phyloP scores from a whole-genome alignment of 2,329 filamentous ascomycete genomes.

The Ploettnerulaceae sp. region DNA sequence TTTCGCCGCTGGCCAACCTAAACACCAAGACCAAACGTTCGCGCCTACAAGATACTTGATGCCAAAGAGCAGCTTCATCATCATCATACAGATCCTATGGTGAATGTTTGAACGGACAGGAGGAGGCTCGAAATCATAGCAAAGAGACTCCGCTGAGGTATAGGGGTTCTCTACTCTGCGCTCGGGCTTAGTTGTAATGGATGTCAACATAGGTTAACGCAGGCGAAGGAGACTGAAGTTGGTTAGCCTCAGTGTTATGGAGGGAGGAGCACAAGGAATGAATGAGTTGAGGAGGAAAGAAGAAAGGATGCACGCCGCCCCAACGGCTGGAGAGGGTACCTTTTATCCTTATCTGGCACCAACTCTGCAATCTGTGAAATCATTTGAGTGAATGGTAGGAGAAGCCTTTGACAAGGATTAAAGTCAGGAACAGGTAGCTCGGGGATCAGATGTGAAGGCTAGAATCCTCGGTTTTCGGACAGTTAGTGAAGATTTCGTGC shows the following conservation, averaged over 20 bases:
- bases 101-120: background rate
- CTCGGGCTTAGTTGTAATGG: background rate
- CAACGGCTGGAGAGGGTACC: background rate
- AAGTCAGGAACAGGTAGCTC: too few species aligned
- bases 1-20: background rate
- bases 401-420: too few species aligned
- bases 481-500: background rate
- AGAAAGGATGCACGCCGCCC: background rate
- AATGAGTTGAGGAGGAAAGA: background rate
- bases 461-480: background rate
- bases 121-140: background rate
- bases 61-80: background rate
- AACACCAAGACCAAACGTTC: background rate
- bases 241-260: background rate
- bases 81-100: background rate
- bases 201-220: background rate
- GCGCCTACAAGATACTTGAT: background rate
- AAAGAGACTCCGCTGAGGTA: background rate
- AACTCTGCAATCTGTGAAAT: background rate
- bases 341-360: background rate
- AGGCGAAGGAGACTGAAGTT: background rate
- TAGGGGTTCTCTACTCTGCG: background rate
- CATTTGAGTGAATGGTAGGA: too few species aligned
- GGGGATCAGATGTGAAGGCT: background rate
- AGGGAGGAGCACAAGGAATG: background rate